phyloP scores from a whole-genome alignment of 2,329 filamentous ascomycete species.

The Phialocephala subalpina region DNA sequence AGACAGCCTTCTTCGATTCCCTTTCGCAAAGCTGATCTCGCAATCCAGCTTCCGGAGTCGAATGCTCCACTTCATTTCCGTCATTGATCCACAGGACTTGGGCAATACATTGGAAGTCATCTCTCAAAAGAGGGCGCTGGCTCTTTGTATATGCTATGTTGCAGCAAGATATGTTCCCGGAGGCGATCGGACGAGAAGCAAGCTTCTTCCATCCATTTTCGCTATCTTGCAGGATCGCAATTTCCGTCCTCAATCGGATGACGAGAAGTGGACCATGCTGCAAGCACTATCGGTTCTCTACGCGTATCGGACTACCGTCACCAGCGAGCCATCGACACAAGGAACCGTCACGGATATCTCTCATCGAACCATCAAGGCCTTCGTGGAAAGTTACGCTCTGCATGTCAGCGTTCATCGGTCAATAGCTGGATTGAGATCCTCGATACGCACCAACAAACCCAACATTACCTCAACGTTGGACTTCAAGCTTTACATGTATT shows the following conservation, averaged over 20 bases:
- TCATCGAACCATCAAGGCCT: constrained; percentile 21
- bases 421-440: constrained; percentile 10
- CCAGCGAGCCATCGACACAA: background rate
- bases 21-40: background rate
- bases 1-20: background rate
- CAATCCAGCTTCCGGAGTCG: constrained; percentile 13
- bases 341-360: constrained; percentile 8
- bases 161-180: constrained; percentile 26
- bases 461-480: constrained; percentile 7
- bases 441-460: constrained; percentile 6
- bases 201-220: constrained; percentile 13
- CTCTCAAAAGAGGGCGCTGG: constrained; percentile 16
- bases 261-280: constrained; percentile 19
- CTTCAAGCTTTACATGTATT: constrained; percentile 22
- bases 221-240: constrained; percentile 16
- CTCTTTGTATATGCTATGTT: constrained; percentile 27
- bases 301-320: constrained; percentile 18
- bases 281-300: constrained; percentile 27
- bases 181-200: constrained; percentile 10
- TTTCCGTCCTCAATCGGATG: constrained; percentile 7
- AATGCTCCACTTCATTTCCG: constrained; percentile 21
- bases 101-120: constrained; percentile 16
- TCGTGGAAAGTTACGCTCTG: constrained; percentile 22
- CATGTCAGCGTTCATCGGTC: constrained; percentile 20
- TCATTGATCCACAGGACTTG: constrained; percentile 18